Conservation (phyloP, 2,329 filamentous ascomycete species). For the Epichloe hybrida region DNA sequence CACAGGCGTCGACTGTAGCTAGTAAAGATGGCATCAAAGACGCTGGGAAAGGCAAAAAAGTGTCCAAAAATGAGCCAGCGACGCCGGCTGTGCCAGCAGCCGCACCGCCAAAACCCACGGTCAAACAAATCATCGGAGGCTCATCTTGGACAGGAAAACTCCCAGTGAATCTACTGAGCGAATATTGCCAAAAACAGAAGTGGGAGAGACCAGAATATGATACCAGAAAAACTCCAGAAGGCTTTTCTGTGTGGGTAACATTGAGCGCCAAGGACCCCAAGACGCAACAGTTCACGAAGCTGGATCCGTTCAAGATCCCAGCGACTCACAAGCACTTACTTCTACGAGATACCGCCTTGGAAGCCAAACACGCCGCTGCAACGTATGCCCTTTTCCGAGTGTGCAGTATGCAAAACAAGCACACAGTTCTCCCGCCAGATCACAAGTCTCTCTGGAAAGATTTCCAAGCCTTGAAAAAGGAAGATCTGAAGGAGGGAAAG, state of each 20-base stretch:
- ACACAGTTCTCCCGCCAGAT: constrained; percentile 83
- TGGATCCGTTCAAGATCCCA: constrained; percentile 76
- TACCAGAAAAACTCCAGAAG: constrained; percentile 59
- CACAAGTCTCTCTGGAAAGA: constrained; percentile 88
- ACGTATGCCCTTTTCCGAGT: constrained; percentile 85
- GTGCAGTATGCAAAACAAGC: constrained; percentile 89
- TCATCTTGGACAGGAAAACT: constrained; percentile 96
- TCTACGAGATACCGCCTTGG: constrained; percentile 63
- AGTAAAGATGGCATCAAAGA: constrained; percentile 45
- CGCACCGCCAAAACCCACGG: constrained; percentile 45
- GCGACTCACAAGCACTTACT: constrained; percentile 63
- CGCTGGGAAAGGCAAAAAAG: constrained; percentile 31
- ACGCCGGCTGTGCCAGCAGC: constrained; percentile 20
- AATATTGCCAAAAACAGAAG: constrained; percentile 90
- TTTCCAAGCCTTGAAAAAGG: constrained; percentile 68
- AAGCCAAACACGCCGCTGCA: constrained; percentile 86
- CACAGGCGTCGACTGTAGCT: constrained; percentile 25
- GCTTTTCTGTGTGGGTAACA: constrained; percentile 69
- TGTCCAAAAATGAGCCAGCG: constrained; percentile 17
- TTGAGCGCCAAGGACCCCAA: constrained; percentile 65
- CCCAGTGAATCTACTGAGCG: constrained; percentile 81
- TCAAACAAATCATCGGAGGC: constrained; percentile 78
- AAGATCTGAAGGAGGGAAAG: constrained; percentile 62
- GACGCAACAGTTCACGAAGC: constrained; percentile 59
- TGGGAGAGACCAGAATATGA: constrained; percentile 93